Percentiles rank a stretch among this genome's conserved stretches.
These are phyloP conservation scores for Pleurotus djamor DNA, from an alignment of 768 basidiomycete genomes.

Conservation along the genomic window DNA sequence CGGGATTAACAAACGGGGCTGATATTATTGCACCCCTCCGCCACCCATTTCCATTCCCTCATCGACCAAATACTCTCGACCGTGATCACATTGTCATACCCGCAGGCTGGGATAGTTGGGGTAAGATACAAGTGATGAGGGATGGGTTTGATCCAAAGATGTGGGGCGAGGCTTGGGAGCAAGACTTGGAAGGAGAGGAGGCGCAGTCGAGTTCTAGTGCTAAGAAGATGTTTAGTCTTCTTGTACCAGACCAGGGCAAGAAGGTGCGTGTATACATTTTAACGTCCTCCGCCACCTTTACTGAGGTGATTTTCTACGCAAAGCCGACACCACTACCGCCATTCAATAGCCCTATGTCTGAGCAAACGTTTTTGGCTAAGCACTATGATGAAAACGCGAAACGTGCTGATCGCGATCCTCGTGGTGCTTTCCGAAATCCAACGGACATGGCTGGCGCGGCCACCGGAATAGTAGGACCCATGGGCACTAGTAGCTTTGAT, in stretches of 20 bases:
- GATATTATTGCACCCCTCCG: slow-evolving; percentile 67
- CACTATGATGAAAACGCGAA: slow-evolving; percentile 92
- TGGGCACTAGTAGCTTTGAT: slow-evolving; percentile 83
- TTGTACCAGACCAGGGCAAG: slow-evolving; percentile 75
- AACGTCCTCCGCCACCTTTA: slow-evolving; percentile 1
- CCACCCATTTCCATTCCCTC: slow-evolving; percentile 83
- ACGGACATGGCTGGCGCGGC: slow-evolving; percentile 52
- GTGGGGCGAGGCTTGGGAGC: slow-evolving; percentile 81
- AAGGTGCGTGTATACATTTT: slow-evolving; percentile 48
- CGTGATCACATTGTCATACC: slow-evolving; percentile 92
- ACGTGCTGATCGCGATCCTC: slow-evolving; percentile 88
- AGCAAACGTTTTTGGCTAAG: slow-evolving; percentile 87
- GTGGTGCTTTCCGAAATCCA: slow-evolving; percentile 82
- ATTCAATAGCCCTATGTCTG: slow-evolving; percentile 80
- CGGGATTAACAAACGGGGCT: slow-evolving; percentile 52
- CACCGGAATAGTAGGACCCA: slow-evolving; percentile 88
- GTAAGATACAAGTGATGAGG: slow-evolving; percentile 86
- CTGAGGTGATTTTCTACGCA: not conserved
- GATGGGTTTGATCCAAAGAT: slow-evolving; percentile 87
- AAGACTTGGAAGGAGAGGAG: slow-evolving; percentile 54
- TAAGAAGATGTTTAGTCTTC: slow-evolving; percentile 59
- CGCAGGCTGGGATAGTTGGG: slow-evolving; percentile 98
- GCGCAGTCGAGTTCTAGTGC: slow-evolving; percentile 44
- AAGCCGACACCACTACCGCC: slow-evolving; percentile 68
- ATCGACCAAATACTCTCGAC: slow-evolving; percentile 90